Conservation (phyloP, 805 yeast species). For the Candida fluviatilis region DNA sequence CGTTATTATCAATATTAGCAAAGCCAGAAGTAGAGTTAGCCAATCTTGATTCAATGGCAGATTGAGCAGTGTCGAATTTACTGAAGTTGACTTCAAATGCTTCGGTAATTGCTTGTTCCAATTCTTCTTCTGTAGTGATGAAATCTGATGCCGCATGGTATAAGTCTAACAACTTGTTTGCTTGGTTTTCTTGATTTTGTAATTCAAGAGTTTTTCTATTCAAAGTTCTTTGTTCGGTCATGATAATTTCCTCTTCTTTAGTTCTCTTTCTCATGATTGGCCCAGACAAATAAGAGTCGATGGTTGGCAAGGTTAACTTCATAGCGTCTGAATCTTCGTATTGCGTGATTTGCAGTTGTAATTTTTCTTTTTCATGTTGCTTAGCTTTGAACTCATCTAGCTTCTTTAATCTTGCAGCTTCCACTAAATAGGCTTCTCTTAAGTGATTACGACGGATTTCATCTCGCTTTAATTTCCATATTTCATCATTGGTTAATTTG, state of each 20-base stretch:
- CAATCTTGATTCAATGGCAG: conserved; percentile 33
- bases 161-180: conserved; percentile 58
- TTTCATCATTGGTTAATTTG: conserved; percentile 29
- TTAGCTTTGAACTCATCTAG: conserved; percentile 25
- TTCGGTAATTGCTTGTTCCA: conserved; percentile 52
- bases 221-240: conserved; percentile 57
- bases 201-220: conserved; percentile 60
- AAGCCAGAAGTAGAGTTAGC: conserved; percentile 25
- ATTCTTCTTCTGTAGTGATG: conserved; percentile 68
- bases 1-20: conserved; percentile 26
- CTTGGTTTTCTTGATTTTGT: conserved; percentile 47
- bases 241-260: conserved; percentile 55
- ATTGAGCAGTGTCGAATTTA: conserved; percentile 30
- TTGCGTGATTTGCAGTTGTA: conserved; percentile 19
- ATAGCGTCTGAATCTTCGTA: conserved; percentile 50
- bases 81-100: conserved; percentile 46
- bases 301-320: conserved; percentile 72
- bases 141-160: conserved; percentile 67
- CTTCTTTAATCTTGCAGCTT: conserved; percentile 45
- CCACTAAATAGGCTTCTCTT: conserved; percentile 54
- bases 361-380: conserved; percentile 25
- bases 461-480: conserved; percentile 49
- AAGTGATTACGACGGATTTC: conserved; percentile 71
- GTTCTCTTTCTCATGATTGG: conserved; percentile 74
- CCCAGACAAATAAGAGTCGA: conserved; percentile 61